Evolutionary conservation across 2,329 filamentous ascomycete genomes (phyloP), one percentile per base, ranked within the genome.

Genomic region (Colletotrichum tropicale): DNA sequence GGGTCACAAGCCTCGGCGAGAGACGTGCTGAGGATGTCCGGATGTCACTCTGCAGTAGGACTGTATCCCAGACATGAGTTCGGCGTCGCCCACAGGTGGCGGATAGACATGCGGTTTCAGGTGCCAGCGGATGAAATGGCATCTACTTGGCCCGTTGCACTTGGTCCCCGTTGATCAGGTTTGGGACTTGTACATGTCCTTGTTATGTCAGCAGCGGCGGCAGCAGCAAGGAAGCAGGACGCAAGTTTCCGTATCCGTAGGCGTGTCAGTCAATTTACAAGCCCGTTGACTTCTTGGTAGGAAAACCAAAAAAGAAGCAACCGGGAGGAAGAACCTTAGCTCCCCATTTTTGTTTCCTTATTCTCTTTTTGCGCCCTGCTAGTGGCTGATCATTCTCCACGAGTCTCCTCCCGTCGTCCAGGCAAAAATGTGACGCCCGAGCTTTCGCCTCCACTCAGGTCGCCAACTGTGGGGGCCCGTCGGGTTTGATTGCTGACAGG

Each of bases 391-490:
- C 73, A 72, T 64, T 70, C 71, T 52, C 48, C 71, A 60, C 34
- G 34, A 28, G 34, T 64, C 30, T 73, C 73, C 73, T 75, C 73
- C 73, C 70, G 73, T 75, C 70, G 43, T 60, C 73, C 73, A 75
- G 73, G 70, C 73, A 75, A 68, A 73, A 68, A 21, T 52, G 62
- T 52, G 64, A 55, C 71, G 71, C 71, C 68, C 61, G 67, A 71
- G 71, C 66, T 58, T 56, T 13, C 28, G 13, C n/a, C 48, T 38
- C 67, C 60, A 61, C 71, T 62, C 13, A 52, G 38, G 43, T 52
- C 1, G 43, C n/a, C 15, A 28, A 36, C 68, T 75, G 62, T 64
- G 69, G 62, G 73, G 70, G 56, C 38, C 56, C 62, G 64, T 61
- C 52, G 34, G 32, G 66, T 36, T 56, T 52, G 24, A 32, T 43